These are phyloP conservation scores for Termitomyces sp. DNA, from an alignment of 768 basidiomycete genomes.

Conservation along the genomic window DNA sequence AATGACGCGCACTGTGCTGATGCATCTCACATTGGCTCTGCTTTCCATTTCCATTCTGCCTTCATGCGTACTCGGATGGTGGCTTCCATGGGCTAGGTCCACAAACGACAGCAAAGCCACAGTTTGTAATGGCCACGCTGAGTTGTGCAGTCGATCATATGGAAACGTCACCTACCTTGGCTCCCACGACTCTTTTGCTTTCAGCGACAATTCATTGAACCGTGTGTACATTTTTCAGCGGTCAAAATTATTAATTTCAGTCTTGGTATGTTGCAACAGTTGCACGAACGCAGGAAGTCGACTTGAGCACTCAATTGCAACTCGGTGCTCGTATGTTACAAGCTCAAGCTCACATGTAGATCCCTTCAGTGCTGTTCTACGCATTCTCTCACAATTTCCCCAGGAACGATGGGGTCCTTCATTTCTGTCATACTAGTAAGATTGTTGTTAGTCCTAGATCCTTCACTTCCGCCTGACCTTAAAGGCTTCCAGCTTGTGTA, in stretches of 20 bases:
- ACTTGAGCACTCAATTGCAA: conserved; percentile 25
- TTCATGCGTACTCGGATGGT: not conserved
- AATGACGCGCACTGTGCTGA: not conserved
- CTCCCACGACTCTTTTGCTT: conserved; percentile 54
- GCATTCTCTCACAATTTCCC: not conserved
- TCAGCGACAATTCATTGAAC: conserved; percentile 38
- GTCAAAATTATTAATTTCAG: not conserved
- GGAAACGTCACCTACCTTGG: conserved; percentile 43
- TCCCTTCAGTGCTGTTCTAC: not conserved
- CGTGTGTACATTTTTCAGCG: conserved; percentile 23
- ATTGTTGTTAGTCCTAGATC: too few relatives aligned
- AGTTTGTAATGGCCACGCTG: conserved; percentile 61
- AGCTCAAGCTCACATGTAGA: conserved; percentile 24
- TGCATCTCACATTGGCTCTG: not conserved
- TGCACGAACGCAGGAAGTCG: conserved; percentile 30
- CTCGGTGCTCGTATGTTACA: conserved; percentile 13
- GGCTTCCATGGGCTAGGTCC: not conserved
- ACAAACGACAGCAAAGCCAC: conserved; percentile 23
- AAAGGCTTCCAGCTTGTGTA: conserved; percentile 27
- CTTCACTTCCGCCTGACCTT: not conserved
- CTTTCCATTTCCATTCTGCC: not conserved
- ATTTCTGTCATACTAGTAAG: conserved; percentile 64
- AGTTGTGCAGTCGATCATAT: conserved; percentile 54
- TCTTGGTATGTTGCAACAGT: conserved; percentile 20
- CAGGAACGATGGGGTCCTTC: conserved; percentile 33